A percentile compares a stretch with the other conserved stretches of the same genome.
These are phyloP conservation scores for Xylaria nigripes DNA, from an alignment of 495 filamentous ascomycete genomes.

Conservation along the genomic window DNA sequence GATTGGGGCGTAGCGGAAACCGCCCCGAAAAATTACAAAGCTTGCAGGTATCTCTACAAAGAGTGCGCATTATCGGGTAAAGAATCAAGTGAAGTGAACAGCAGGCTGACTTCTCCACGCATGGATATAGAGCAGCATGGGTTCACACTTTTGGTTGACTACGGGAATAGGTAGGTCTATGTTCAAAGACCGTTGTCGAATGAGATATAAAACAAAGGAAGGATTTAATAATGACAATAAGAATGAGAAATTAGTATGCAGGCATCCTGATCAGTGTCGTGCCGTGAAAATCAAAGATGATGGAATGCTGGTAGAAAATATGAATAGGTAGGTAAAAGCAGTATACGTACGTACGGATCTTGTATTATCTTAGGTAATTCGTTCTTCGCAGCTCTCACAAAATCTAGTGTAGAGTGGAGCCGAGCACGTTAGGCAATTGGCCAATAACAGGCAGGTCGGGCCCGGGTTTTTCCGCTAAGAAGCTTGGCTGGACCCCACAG, in stretches of 20 bases:
- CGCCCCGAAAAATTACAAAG: background rate
- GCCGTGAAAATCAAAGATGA: background rate
- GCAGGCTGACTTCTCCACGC: background rate
- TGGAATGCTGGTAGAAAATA: too few species aligned
- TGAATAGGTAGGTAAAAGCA: too few species aligned
- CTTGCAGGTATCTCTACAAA: background rate
- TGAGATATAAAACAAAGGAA: conserved; percentile 6
- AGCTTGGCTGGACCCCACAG: background rate
- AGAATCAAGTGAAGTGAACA: background rate
- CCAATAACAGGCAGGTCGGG: conserved; percentile 18
- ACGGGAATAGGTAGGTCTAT: background rate
- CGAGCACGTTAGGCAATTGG: conserved; percentile 23
- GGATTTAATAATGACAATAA: background rate
- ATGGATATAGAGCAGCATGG: conserved; percentile 1
- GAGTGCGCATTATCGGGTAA: background rate
- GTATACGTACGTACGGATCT: too few species aligned
- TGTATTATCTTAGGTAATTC: background rate
- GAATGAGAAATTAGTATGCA: background rate
- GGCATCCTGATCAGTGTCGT: background rate
- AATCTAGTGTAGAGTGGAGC: too few species aligned
- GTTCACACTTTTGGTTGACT: conserved; percentile 2
- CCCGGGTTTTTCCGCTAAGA: conserved; percentile 30
- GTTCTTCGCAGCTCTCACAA: too few species aligned
- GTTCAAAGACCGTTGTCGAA: background rate
- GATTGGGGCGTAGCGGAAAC: background rate